Evolutionary conservation across 1,284 basidiomycete genomes (phyloP).

Genomic region (Vanrija sp.): DNA sequence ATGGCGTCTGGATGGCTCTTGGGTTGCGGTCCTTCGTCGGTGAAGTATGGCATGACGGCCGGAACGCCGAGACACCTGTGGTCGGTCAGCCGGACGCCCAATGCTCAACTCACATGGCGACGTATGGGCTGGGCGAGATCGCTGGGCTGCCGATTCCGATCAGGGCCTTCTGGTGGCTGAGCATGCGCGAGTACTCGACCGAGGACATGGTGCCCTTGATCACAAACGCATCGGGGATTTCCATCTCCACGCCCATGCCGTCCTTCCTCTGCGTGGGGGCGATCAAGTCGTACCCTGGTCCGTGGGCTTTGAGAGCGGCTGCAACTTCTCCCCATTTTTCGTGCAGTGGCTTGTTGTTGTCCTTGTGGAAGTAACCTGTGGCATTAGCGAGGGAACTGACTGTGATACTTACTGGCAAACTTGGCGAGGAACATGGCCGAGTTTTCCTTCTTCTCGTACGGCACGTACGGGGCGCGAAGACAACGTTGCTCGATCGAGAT

Average conservation of each 20-base stretch:
- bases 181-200: constrained; percentile 30
- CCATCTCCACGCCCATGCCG: neutral
- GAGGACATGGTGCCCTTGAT: constrained; percentile 22
- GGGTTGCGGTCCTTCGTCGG: no score
- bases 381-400: neutral
- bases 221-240: constrained; percentile 36
- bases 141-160: constrained; percentile 40
- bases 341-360: no score
- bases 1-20: neutral
- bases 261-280: constrained; percentile 29
- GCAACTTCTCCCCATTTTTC: neutral
- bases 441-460: constrained; percentile 27
- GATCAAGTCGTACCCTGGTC: constrained; percentile 1
- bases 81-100: no score
- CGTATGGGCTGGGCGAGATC: constrained; percentile 42
- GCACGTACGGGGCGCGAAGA: constrained; percentile 20
- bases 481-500: constrained; percentile 43
- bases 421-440: constrained; percentile 42
- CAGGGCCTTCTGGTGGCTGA: constrained; percentile 33
- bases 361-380: no score
- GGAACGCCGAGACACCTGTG: constrained; percentile 38
- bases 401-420: neutral
- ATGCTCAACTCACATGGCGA: constrained; percentile 17
- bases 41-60: constrained; percentile 40
- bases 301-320: neutral